phyloP scores from a whole-genome alignment of 306 rosid species.

The Vigna hirtella region DNA sequence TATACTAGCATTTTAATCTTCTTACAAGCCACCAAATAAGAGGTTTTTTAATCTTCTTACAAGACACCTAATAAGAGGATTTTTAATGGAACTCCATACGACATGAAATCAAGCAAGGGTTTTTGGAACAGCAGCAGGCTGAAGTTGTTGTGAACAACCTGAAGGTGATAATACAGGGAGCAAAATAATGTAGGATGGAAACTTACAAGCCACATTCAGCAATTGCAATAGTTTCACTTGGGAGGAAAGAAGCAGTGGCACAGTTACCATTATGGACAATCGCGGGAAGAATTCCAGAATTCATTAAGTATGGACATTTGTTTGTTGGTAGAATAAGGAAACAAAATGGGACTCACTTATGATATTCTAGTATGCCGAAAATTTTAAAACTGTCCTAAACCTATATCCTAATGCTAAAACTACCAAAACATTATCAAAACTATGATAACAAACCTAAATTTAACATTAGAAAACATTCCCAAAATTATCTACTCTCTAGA shows the following conservation, averaged over 20 bases:
- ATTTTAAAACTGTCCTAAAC: too few species aligned
- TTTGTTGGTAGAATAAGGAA: constrained; percentile 79
- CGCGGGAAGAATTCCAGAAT: constrained; percentile 66
- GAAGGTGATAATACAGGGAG: constrained; percentile 57
- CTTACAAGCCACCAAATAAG: too few species aligned
- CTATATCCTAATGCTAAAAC: too few species aligned
- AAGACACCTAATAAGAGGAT: too few species aligned
- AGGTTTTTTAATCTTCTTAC: too few species aligned
- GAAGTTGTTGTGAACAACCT: constrained; percentile 69
- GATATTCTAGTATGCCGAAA: neutral
- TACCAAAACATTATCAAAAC: too few species aligned
- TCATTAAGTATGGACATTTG: constrained; percentile 73
- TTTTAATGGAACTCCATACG: too few species aligned
- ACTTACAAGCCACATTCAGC: constrained; percentile 55
- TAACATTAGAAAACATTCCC: too few species aligned
- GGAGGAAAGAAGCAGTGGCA: constrained; percentile 76
- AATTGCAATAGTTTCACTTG: constrained; percentile 72
- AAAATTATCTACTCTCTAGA: too few species aligned
- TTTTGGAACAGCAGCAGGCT: constrained; percentile 74
- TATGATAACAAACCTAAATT: too few species aligned
- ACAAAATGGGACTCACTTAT: constrained; percentile 61
- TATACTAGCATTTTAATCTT: too few species aligned
- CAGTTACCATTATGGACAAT: constrained; percentile 62
- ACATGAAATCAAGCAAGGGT: too few species aligned
- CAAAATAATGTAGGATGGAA: constrained; percentile 53